Base-by-base conservation (phyloP, 768 basidiomycete genomes). In the Tricholoma matsutake region DNA sequence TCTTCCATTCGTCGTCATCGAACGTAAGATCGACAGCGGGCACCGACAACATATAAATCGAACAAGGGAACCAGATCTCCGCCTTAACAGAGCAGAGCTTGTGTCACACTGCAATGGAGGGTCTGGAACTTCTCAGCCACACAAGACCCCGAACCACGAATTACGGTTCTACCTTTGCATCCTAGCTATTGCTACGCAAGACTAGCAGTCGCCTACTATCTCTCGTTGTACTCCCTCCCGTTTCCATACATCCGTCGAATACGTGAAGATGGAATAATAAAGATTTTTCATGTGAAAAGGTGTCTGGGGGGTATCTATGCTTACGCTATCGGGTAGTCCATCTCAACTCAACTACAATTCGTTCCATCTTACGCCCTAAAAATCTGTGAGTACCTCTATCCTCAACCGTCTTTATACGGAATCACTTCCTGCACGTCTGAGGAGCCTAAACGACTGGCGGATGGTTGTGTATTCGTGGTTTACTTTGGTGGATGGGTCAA, bases 1-100 rank as follows among this genome's bases (percentile, higher is more conserved):
- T 67, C 62, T 81, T 79, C 89, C 89, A 90, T 67, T 86, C 88
- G 64, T 87, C 86, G 63, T 84, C 86, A 69, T 89, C 88, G 72
- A 87, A 87, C 58, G 80, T 73, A 68, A 87, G 73, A 69, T 87
- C 86, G 65, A 87, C 74, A 64, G 85, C 65, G 56, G 84, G 73
- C 63, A 83, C 79, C 58, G 87, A 82, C 59, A 87, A 79, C 86
- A 88, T 88, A 72, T 67, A 81, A 65, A 61, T 25, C 39, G 56
- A 59, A 35, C 58, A 57, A 54, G 37, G 28, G 20, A 9, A 54
- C 60, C 52, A 56, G 49, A 20, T 61, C 53, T 29, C 65, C 49
- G 18, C 22, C 14, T 43, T 37, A 60, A 41, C 49, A 37, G 62
- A 63, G 58, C 47, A 58, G 31, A 54, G 59, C 56, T 56, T 32